phyloP scores from a whole-genome alignment of 1,284 basidiomycete species.

The Limonomyces culmigenus region DNA sequence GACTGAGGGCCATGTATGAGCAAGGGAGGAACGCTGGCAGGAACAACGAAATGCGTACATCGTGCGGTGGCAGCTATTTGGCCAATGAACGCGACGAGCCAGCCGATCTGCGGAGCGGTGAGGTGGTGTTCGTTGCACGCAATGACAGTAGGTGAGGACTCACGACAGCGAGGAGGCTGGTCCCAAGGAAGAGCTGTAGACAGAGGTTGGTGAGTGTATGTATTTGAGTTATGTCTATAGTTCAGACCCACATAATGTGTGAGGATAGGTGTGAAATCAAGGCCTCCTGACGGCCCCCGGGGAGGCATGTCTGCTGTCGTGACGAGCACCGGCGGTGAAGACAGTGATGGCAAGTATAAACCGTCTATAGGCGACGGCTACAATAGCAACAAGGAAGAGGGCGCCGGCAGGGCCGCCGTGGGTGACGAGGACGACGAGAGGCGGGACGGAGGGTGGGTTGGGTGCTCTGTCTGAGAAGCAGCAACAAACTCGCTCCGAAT shows the following conservation, averaged over 20 bases:
- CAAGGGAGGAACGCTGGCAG: constrained; percentile 4
- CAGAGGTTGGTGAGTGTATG: no score
- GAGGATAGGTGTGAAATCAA: constrained; percentile 73
- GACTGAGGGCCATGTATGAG: constrained; percentile 13
- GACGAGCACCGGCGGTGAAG: constrained; percentile 2
- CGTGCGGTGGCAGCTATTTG: constrained; percentile 54
- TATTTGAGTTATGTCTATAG: no score
- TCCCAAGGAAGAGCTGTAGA: constrained; percentile 84
- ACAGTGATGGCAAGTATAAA: no score
- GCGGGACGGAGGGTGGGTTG: no score
- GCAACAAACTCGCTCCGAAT: no score
- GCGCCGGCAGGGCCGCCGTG: no score
- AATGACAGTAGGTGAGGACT: constrained; percentile 14
- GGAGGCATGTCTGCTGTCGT: background rate
- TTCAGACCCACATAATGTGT: constrained; percentile 82
- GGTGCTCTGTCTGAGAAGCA: no score
- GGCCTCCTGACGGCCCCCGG: constrained; percentile 26
- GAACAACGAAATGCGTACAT: constrained; percentile 23
- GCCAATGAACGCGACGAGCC: constrained; percentile 86
- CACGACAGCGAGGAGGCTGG: constrained; percentile 66
- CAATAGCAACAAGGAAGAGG: no score
- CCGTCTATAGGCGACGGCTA: no score
- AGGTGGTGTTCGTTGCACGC: constrained; percentile 1
- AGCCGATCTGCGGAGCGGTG: constrained; percentile 43
- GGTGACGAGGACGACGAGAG: no score